phyloP scores from a whole-genome alignment of 2,329 filamentous ascomycete genomes.

The Neofusicoccum parvum region DNA sequence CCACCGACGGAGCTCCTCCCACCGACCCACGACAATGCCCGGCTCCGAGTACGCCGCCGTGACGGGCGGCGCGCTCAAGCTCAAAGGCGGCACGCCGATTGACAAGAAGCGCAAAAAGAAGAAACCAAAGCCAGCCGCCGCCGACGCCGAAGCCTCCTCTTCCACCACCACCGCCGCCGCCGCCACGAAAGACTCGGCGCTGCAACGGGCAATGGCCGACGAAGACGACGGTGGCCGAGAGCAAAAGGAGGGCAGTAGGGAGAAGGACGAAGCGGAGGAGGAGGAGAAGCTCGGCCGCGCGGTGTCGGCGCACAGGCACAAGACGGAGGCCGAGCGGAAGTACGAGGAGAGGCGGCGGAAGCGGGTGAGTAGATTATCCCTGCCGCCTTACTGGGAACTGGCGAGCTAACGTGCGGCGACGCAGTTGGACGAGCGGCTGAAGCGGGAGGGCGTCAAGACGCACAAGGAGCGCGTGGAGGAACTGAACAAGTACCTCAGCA shows the following conservation, averaged over 20 bases:
- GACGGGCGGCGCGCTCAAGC: conserved; percentile 74
- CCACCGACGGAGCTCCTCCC: background rate
- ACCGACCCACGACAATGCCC: background rate
- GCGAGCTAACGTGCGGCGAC: background rate
- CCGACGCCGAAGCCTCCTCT: conserved; percentile 23
- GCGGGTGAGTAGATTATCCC: conserved; percentile 60
- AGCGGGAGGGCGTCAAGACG: conserved; percentile 86
- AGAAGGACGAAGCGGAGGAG: conserved; percentile 25
- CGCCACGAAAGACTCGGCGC: background rate
- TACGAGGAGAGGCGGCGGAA: conserved; percentile 81
- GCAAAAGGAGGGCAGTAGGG: background rate
- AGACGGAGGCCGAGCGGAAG: conserved; percentile 82
- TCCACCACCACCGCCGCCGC: conserved; percentile 15
- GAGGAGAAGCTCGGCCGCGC: conserved; percentile 29
- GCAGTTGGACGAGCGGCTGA: conserved; percentile 78
- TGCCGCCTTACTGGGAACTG: background rate
- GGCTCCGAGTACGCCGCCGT: conserved; percentile 34
- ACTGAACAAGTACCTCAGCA: conserved; percentile 89
- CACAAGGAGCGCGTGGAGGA: conserved; percentile 97
- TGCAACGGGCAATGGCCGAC: conserved; percentile 29
- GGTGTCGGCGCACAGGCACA: conserved; percentile 43
- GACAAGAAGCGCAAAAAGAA: conserved; percentile 67
- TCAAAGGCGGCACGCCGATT: conserved; percentile 73
- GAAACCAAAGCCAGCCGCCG: conserved; percentile 22
- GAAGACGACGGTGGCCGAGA: conserved; percentile 25